These are phyloP conservation scores for Neurospora terricola DNA, from an alignment of 495 filamentous ascomycete species.

Conservation along the genomic window DNA sequence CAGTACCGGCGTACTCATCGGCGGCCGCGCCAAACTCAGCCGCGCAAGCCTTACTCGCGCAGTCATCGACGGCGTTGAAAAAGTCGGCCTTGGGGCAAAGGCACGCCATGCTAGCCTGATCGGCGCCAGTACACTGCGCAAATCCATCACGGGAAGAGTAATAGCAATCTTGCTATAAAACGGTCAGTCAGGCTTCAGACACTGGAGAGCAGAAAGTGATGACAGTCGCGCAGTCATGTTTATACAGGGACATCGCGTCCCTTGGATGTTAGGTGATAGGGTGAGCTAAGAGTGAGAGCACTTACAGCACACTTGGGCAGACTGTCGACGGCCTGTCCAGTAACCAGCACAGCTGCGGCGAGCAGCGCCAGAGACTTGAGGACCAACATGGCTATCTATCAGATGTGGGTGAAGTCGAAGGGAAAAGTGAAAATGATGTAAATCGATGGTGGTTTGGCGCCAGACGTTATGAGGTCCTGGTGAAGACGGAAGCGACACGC, in stretches of 20 bases:
- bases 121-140: slow-evolving; percentile 9
- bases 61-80: slow-evolving; percentile 9
- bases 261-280: neutral
- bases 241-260: neutral
- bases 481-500: neutral
- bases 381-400: slow-evolving; percentile 9
- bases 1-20: neutral
- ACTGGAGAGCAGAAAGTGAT: neutral
- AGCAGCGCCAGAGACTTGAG: slow-evolving; percentile 14
- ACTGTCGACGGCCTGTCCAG: slow-evolving; percentile 14
- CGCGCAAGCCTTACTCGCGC: slow-evolving; percentile 13
- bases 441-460: neutral
- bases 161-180: slow-evolving; percentile 14
- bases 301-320: slow-evolving; percentile 19
- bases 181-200: slow-evolving; percentile 8
- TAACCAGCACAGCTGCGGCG: slow-evolving; percentile 9
- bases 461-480: neutral
- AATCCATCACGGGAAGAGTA: slow-evolving; percentile 3
- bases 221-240: neutral
- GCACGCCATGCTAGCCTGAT: slow-evolving; percentile 10
- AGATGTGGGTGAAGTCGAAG: neutral
- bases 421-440: neutral
- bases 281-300: slow-evolving; percentile 1
- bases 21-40: neutral
- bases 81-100: slow-evolving; percentile 18